Evolutionary conservation across 495 filamentous ascomycete genomes (phyloP), one percentile per base, ranked within the genome.

Genomic region (Tetracladium marchalianum): DNA sequence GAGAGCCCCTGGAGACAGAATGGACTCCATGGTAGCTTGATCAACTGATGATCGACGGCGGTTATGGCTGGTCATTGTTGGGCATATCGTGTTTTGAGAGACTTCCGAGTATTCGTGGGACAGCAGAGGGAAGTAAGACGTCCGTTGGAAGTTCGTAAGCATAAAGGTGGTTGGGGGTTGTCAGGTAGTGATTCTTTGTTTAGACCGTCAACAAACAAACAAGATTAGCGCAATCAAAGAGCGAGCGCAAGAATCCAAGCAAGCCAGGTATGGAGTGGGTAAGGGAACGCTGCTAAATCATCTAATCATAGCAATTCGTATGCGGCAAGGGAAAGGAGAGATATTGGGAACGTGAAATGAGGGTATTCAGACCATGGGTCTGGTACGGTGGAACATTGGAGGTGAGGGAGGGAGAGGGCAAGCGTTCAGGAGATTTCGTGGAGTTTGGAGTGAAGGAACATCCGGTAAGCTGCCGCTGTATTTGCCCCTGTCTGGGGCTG

Each of bases 11-110:
- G 51, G 51, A 41, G 55, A 50, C 33, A 66, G 35, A n/a, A 62
- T 57, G 1, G 63, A 56, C 35, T 66, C 55, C 22, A 64, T 56
- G 31, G 62, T 60, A 46, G 49, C 49, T 18, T 51, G 49, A 27
- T 61, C 58, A 38, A 58, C 46, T 4, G 52, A 55, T 12, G 46
- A 52, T 36, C 16, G 46, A 46, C 56, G 53, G 37, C 52, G 33
- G 37, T 49, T 46, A 44, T 54, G 44, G 39, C 36, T 46, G 27
- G 47, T 45, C 55, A 58, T 58, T 27, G 31, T 43, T n/a, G n/a
- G n/a, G 55, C 55, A 51, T 54, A 47, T 50, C 45, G 44, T 54
- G 15, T 46, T 43, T 12, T 46, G 44, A 1, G 47, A 36, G 15
- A 44, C 19, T 31, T 49, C 38, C 4, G 46, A 41, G 22, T 27